A percentile compares a stretch with the other conserved stretches of the same genome.
Conservation (phyloP, 2,329 filamentous ascomycete genomes). For the Trichoderma sp. region DNA sequence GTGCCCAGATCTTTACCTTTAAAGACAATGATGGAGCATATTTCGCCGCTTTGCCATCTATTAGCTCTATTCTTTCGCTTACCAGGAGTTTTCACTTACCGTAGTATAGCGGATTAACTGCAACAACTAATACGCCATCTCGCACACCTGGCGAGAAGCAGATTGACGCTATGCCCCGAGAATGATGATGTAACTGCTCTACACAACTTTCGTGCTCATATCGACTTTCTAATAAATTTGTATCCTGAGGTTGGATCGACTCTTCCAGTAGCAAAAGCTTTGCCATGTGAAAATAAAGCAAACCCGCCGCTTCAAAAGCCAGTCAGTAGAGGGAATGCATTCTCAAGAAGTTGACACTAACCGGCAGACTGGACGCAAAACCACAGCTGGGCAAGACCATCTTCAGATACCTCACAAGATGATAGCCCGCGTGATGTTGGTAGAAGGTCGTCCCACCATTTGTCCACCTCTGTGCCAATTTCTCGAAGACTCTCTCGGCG, state of each 20-base stretch:
- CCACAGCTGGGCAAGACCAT: neutral
- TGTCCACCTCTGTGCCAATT: neutral
- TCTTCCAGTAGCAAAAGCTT: neutral
- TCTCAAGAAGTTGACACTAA: neutral
- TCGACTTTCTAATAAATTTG: neutral
- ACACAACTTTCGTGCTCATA: neutral
- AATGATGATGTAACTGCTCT: neutral
- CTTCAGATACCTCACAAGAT: neutral
- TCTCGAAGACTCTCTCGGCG: neutral
- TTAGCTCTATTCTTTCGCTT: neutral
- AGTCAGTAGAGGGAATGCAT: neutral
- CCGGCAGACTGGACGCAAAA: neutral
- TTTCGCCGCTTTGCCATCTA: neutral
- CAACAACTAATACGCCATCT: neutral
- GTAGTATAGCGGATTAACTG: neutral
- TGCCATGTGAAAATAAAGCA: neutral
- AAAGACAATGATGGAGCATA: neutral
- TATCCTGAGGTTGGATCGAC: neutral
- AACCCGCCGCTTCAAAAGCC: neutral
- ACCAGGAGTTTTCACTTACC: neutral
- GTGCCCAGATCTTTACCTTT: neutral
- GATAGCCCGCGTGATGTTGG: neutral
- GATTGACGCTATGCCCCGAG: neutral
- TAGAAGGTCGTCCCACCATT: neutral
- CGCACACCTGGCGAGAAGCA: neutral